Conservation (phyloP, 2,329 filamentous ascomycete species). For the Aspergillus aculeatinus region DNA sequence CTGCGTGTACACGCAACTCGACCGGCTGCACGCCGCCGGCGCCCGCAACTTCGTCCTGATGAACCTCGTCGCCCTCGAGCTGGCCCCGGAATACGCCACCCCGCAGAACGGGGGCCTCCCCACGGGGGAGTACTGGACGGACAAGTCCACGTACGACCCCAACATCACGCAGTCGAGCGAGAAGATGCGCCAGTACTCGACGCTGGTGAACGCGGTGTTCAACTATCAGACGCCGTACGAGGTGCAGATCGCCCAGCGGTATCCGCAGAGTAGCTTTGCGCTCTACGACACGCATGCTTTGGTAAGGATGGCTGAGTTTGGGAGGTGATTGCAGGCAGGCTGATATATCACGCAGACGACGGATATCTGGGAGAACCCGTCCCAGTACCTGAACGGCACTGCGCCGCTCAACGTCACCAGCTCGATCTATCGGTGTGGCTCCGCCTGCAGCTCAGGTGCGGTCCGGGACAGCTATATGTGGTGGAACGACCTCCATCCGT, state of each 20-base stretch:
- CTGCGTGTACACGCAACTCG: conserved; percentile 65
- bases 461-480: conserved; percentile 65
- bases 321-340: neutral
- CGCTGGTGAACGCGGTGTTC: conserved; percentile 53
- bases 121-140: conserved; percentile 48
- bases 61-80: conserved; percentile 66
- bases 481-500: conserved; percentile 73
- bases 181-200: conserved; percentile 54
- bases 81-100: conserved; percentile 65
- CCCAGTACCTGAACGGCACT: conserved; percentile 60
- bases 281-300: conserved; percentile 67
- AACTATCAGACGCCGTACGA: conserved; percentile 53
- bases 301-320: conserved; percentile 31
- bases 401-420: conserved; percentile 63
- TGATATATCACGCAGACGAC: conserved; percentile 13
- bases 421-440: conserved; percentile 57
- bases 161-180: conserved; percentile 53
- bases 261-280: conserved; percentile 59
- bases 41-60: conserved; percentile 70
- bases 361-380: conserved; percentile 64
- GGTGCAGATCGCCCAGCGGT: conserved; percentile 42
- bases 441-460: conserved; percentile 25
- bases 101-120: conserved; percentile 46
- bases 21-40: conserved; percentile 63
- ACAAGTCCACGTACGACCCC: conserved; percentile 36